These are phyloP conservation scores for Aspergillus japonicus DNA, from an alignment of 2,329 filamentous ascomycete species.

Conservation along the genomic window DNA sequence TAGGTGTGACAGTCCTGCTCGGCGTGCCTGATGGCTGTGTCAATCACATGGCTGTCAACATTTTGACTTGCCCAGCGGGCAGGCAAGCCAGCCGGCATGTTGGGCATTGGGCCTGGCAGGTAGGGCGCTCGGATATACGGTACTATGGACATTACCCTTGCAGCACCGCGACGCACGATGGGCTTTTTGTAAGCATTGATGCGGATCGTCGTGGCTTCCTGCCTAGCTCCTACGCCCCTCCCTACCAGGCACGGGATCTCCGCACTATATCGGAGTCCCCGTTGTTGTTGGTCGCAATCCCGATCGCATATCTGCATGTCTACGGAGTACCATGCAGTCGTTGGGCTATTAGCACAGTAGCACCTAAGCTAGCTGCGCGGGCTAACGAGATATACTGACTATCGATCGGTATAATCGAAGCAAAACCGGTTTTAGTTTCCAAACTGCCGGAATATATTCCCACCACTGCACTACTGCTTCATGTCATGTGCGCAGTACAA, in stretches of 20 bases:
- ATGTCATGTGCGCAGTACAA: background rate
- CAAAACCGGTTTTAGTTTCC: background rate
- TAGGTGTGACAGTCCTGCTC: background rate
- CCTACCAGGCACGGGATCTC: background rate
- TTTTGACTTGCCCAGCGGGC: background rate
- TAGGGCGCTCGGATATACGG: background rate
- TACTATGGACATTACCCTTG: background rate
- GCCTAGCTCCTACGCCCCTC: background rate
- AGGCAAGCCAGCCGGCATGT: background rate
- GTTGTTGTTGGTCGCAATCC: background rate
- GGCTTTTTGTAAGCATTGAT: background rate
- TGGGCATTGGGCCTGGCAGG: background rate
- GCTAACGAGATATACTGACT: background rate
- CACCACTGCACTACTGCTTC: background rate
- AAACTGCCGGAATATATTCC: background rate
- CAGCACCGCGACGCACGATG: background rate
- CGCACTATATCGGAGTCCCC: background rate
- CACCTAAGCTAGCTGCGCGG: background rate
- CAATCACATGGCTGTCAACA: constrained; percentile 4
- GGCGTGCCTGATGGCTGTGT: constrained; percentile 2
- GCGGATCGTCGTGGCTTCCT: background rate
- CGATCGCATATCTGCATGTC: background rate
- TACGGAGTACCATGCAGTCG: background rate
- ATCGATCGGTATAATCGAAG: background rate
- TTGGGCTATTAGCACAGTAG: background rate